These are phyloP conservation scores for Ogataea salicorniae DNA, from an alignment of 805 yeast species.

Conservation along the genomic window DNA sequence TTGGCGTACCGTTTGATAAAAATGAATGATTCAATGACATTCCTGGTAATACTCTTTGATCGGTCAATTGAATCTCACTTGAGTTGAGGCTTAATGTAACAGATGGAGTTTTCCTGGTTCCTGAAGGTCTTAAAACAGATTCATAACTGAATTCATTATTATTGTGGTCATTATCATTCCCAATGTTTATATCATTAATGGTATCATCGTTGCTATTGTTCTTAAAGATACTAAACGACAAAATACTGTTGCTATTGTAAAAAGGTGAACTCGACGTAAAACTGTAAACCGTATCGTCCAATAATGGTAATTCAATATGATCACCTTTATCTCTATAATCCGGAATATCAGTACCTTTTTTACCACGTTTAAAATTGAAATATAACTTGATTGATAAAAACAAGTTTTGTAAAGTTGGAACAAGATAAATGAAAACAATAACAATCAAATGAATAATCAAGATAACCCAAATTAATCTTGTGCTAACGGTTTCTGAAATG, in stretches of 20 bases:
- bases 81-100: constrained; percentile 11
- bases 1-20: background rate
- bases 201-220: too few species aligned
- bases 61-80: constrained; percentile 22
- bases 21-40: constrained; percentile 8
- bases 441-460: constrained; percentile 34
- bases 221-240: too few species aligned
- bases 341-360: constrained; percentile 19
- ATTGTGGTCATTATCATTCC: background rate
- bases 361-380: constrained; percentile 13
- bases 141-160: background rate
- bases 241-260: background rate
- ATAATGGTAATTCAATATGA: constrained; percentile 17
- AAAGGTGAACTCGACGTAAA: background rate
- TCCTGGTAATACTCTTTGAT: constrained; percentile 22
- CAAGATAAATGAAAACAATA: constrained; percentile 19
- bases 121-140: background rate
- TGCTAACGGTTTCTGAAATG: constrained; percentile 33
- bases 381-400: constrained; percentile 21
- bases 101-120: constrained; percentile 1
- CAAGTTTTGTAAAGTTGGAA: constrained; percentile 27
- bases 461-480: constrained; percentile 41
- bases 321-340: constrained; percentile 19
- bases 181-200: too few species aligned
- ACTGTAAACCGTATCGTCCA: constrained; percentile 5